phyloP scores from a whole-genome alignment of 768 basidiomycete species.

The Coprinopsis cinerea region DNA sequence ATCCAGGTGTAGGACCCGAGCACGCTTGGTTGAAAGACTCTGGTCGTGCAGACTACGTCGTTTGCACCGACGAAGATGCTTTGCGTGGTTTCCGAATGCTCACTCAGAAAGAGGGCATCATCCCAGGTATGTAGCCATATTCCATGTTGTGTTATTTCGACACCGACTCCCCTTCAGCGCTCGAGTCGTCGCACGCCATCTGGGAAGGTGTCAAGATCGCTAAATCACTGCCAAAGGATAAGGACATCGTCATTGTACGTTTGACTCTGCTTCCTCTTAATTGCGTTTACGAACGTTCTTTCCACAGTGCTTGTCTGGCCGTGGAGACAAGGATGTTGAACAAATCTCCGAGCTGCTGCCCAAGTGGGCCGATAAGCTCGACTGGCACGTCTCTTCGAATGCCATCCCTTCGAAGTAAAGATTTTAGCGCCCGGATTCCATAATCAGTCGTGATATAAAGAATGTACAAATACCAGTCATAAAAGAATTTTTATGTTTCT shows the following conservation, averaged over 20 bases:
- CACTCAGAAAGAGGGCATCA: slow-evolving; percentile 94
- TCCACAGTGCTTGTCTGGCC: slow-evolving; percentile 80
- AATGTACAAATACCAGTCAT: too few species aligned
- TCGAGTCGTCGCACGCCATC: slow-evolving; percentile 94
- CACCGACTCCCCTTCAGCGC: slow-evolving; percentile 40
- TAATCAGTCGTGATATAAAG: too few species aligned
- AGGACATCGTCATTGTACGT: slow-evolving; percentile 88
- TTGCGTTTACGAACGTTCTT: slow-evolving; percentile 7
- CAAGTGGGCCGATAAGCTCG: slow-evolving; percentile 89
- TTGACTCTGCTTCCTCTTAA: neutral
- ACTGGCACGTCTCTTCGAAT: slow-evolving; percentile 75
- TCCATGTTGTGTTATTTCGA: neutral
- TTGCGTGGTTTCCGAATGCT: slow-evolving; percentile 87
- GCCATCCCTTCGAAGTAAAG: slow-evolving; percentile 11
- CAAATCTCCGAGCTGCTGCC: slow-evolving; percentile 93
- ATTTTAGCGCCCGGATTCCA: too few species aligned
- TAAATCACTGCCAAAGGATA: slow-evolving; percentile 75
- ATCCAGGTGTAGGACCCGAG: slow-evolving; percentile 97
- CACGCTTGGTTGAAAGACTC: slow-evolving; percentile 97
- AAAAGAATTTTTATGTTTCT: too few species aligned
- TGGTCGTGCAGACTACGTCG: slow-evolving; percentile 87
- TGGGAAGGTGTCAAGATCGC: slow-evolving; percentile 89
- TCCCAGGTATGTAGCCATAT: slow-evolving; percentile 59
- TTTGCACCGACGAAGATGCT: slow-evolving; percentile 91
- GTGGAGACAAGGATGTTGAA: slow-evolving; percentile 97